phyloP scores from a whole-genome alignment of 129 eudicot genomes.

The Chrysanthemum makinoi region DNA sequence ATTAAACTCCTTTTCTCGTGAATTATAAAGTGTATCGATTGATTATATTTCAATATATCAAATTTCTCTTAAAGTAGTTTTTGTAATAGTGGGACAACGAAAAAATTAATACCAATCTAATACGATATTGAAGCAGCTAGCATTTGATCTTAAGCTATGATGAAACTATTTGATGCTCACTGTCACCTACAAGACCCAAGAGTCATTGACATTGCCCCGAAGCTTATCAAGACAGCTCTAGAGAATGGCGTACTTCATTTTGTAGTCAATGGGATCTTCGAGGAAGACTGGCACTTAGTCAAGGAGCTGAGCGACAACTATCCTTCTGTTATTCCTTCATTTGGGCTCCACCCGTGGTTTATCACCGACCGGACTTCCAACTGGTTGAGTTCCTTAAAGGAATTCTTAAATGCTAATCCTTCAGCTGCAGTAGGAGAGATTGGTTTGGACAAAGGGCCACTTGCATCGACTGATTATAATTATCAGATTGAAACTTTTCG shows the following conservation, averaged over 20 bases:
- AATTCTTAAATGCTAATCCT: constrained; percentile 52
- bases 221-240: constrained; percentile 51
- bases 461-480: constrained; percentile 57
- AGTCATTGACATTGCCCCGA: constrained; percentile 42
- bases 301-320: constrained; percentile 57
- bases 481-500: constrained; percentile 67
- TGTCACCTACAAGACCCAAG: constrained; percentile 87
- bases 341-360: constrained; percentile 84
- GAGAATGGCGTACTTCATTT: constrained; percentile 55
- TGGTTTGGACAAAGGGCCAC: constrained; percentile 77
- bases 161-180: constrained; percentile 84
- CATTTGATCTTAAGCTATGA: constrained; percentile 26
- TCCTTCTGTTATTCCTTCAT: constrained; percentile 61
- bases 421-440: constrained; percentile 90
- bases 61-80: not conserved
- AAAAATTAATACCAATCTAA: not conserved
- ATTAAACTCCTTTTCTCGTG: no score
- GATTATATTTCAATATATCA: not conserved
- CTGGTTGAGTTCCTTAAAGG: constrained; percentile 56
- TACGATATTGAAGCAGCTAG: constrained; percentile 7
- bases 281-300: constrained; percentile 77
- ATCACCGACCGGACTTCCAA: constrained; percentile 48
- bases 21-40: not conserved
- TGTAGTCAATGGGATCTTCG: constrained; percentile 73
- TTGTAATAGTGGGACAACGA: not conserved